These are phyloP conservation scores for Liquidambar formosana DNA, from an alignment of 164 flowering plant species.

Conservation along the genomic window DNA sequence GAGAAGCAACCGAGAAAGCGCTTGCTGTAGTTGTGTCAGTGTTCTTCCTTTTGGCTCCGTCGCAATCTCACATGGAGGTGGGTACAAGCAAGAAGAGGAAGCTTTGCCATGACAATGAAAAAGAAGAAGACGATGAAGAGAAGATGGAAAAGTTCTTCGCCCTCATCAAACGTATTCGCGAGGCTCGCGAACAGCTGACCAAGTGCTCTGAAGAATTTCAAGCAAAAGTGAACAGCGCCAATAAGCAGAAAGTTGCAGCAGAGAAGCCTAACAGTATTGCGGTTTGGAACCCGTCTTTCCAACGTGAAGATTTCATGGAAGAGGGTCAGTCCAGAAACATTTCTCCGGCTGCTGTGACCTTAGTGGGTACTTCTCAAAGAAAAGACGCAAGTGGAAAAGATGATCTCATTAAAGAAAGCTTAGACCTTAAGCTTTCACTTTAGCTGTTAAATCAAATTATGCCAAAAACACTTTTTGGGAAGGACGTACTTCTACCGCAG, in stretches of 20 bases:
- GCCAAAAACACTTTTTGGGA: background rate
- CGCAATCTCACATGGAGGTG: background rate
- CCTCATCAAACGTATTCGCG: constrained; percentile 16
- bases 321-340: background rate
- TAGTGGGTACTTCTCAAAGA: background rate
- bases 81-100: constrained; percentile 12
- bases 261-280: background rate
- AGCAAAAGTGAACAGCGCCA: background rate
- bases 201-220: background rate
- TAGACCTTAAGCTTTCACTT: constrained; percentile 27
- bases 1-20: constrained; percentile 13
- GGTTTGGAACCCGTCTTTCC: constrained; percentile 23
- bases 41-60: background rate
- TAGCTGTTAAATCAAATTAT: background rate
- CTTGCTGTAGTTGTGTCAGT: background rate
- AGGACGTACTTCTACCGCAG: background rate
- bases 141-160: constrained; percentile 29
- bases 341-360: background rate
- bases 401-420: background rate
- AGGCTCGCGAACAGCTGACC: constrained; percentile 22
- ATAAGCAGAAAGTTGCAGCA: background rate
- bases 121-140: constrained; percentile 23
- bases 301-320: constrained; percentile 22
- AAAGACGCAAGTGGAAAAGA: background rate
- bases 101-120: background rate